Evolutionary conservation across 2,329 filamentous ascomycete genomes (phyloP).

Genomic region (Xylariales sp.): DNA sequence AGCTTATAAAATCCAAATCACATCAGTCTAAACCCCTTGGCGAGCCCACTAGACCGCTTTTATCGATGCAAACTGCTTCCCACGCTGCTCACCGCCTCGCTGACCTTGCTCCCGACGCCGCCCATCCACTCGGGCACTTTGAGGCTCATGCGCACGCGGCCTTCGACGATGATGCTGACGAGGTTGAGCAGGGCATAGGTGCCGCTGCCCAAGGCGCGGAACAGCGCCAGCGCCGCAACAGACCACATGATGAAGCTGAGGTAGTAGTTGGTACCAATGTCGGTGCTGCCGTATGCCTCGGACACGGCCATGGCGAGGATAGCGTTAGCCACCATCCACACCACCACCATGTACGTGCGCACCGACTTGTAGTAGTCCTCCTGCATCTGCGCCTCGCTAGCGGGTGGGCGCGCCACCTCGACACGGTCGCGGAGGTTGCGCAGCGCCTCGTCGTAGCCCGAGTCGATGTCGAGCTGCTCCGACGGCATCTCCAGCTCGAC

Average conservation of each 20-base stretch:
- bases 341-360: slow-evolving; percentile 94
- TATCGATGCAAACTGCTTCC: slow-evolving; percentile 35
- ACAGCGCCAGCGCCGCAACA: slow-evolving; percentile 80
- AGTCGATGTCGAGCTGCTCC: slow-evolving; percentile 97
- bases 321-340: slow-evolving; percentile 90
- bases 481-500: slow-evolving; percentile 97
- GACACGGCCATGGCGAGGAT: slow-evolving; percentile 90
- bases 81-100: slow-evolving; percentile 39
- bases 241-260: slow-evolving; percentile 90
- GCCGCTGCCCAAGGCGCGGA: slow-evolving; percentile 78
- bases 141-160: slow-evolving; percentile 61
- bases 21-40: too few relatives aligned
- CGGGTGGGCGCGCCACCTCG: slow-evolving; percentile 62
- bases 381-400: slow-evolving; percentile 78
- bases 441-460: slow-evolving; percentile 92
- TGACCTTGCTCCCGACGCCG: slow-evolving; percentile 41
- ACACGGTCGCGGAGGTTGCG: slow-evolving; percentile 92
- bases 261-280: slow-evolving; percentile 81
- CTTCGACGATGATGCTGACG: slow-evolving; percentile 82
- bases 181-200: slow-evolving; percentile 81
- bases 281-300: slow-evolving; percentile 72
- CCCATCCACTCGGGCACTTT: slow-evolving; percentile 42
- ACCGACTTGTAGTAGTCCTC: slow-evolving; percentile 99
- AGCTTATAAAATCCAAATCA: too few relatives aligned
- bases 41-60: too few relatives aligned